Conservation (phyloP, 2,329 filamentous ascomycete genomes). For the Aspergillus sp. region DNA sequence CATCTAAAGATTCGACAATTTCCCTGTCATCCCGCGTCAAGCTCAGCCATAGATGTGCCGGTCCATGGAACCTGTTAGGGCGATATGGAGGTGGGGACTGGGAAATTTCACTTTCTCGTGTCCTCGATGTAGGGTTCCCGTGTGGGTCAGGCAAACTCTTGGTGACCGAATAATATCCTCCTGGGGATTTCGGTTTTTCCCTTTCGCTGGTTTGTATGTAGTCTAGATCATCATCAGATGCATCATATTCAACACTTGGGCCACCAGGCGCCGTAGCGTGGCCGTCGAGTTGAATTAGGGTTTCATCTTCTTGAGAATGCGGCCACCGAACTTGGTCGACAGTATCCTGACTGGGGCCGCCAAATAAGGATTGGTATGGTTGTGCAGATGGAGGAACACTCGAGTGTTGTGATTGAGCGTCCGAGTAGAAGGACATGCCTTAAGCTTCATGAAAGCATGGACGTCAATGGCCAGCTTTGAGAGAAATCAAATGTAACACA, state of each 20-base stretch:
- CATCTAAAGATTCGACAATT: conserved; percentile 63
- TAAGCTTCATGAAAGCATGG: conserved; percentile 1
- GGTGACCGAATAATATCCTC: too few relatives aligned
- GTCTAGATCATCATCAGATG: conserved; percentile 4
- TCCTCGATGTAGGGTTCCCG: neutral
- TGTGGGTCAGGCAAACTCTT: neutral
- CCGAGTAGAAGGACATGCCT: conserved; percentile 31
- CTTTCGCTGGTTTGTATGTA: neutral
- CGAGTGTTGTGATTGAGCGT: conserved; percentile 22
- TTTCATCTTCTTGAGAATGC: conserved; percentile 5
- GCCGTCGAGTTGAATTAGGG: neutral
- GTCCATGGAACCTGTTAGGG: conserved; percentile 72
- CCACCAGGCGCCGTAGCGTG: neutral
- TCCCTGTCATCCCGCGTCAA: conserved; percentile 85
- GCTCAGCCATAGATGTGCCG: conserved; percentile 70
- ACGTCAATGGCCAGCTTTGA: neutral
- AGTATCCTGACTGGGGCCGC: conserved; percentile 26
- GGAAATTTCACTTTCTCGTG: conserved; percentile 3
- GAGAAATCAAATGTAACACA: neutral
- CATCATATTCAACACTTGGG: conserved; percentile 11
- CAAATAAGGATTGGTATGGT: conserved; percentile 31
- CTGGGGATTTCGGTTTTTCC: neutral
- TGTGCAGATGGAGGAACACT: conserved; percentile 30
- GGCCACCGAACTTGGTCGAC: conserved; percentile 13
- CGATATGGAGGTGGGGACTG: conserved; percentile 37